Evolutionary conservation across 2,329 filamentous ascomycete species (phyloP), one percentile per base, ranked within the genome.

Genomic region (Alternaria alternata): DNA sequence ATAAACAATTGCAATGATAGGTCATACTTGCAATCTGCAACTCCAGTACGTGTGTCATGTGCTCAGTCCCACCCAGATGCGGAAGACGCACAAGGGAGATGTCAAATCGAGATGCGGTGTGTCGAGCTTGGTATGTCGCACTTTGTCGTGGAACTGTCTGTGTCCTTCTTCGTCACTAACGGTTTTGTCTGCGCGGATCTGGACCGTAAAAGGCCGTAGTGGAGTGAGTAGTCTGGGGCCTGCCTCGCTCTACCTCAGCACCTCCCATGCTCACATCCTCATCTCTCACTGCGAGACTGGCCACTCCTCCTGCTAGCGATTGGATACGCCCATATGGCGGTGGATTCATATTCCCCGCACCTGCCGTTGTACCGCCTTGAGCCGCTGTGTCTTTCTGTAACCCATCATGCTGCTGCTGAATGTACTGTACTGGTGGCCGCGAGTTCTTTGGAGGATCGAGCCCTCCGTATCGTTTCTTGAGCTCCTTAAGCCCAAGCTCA

Each of bases 381-480:
- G 32, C 12, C 32, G 32, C 32, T 16, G 6, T 9, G 14, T 36
- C 32, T 36, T 16, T 9, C 32, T 36, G 32, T 16, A 16, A 14
- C 1, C 11, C 43, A 5, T 28, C 24, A n/a, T 42, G n/a, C 9
- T 5, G 32, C 7, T 26, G 20, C 34, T 48, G 53, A 30, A 16
- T 24, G 14, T 18, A 14, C 18, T 26, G 26, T 16, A 22, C 47
- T 11, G 46, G 47, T 6, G 16, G 14, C n/a, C 26, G 28, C 24
- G 47, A 34, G 12, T 22, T 26, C n/a, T 52, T 30, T 7, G 57
- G 53, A 4, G 20, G 26, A 47, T 43, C 32, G 7, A 57, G 36
- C 8, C 46, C 53, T n/a, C 30, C 20, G 14, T 57, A 60, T 16
- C 53, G 34, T 48, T 48, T 47, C 20, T 18, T 57, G 4, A 60